Base-by-base conservation (phyloP, 208 protist species). In the Leishmania turanica region DNA sequence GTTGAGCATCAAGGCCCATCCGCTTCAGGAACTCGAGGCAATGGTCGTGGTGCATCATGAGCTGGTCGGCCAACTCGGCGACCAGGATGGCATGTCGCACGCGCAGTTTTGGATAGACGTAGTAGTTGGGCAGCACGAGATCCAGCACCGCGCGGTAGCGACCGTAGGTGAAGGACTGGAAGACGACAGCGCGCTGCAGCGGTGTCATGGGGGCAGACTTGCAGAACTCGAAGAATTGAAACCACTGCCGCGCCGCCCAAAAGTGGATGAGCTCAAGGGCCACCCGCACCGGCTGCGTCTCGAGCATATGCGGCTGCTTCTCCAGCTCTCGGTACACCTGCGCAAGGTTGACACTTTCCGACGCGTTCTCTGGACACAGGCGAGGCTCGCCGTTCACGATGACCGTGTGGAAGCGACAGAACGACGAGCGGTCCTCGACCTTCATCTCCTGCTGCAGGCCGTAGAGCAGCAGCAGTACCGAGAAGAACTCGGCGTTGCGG, bases 101-200 rank as follows among this genome's bases (percentile, higher is more conserved):
- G 21, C 94, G 92, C 56, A 88, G 79, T 70, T 89, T 90, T 9
- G 86, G 71, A 66, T 92, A 97, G 5, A 96, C 88, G 66, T 87
- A 88, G 56, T 80, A 84, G 83, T 95, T 94, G 8, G 94, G 91
- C 71, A 91, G 70, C 78, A 97, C 91, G 17, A 97, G 86, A 49
- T 96, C 92, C 45, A 96, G 54, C 54, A 97, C 90, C 1, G 91
- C 92, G 24, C 94, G 91, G 82, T 92, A 94, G n/a, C 94, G 89
- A 3, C 84, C 85, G 79, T 97, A 97, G 51, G 92, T 92, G 84
- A 97, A 96, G 82, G 92, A 96, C 51, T 96, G 91, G 66, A 95
- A 95, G 21, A 94, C 79, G 9, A 97, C 89, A 5, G 90, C 82
- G 4, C 88, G 82, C 82, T 97, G 94, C 83, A 97, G 82, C 24